Conservation (phyloP, 768 basidiomycete species). For the Dioszegia hungarica region DNA sequence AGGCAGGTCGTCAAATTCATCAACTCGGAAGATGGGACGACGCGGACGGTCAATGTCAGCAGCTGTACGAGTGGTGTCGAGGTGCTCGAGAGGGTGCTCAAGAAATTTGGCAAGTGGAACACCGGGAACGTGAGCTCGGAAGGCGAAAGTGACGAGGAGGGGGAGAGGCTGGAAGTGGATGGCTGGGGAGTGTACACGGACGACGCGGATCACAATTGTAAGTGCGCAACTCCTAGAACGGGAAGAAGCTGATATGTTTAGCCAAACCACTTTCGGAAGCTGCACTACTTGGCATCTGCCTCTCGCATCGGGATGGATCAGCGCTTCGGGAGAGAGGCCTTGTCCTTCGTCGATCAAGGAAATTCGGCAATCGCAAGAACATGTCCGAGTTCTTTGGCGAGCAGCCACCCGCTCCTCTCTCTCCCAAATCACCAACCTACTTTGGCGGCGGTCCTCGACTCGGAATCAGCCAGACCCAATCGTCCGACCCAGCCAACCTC, state of each 20-base stretch:
- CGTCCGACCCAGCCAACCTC: neutral
- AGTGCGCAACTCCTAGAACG: conserved; percentile 5
- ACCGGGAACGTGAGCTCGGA: conserved; percentile 46
- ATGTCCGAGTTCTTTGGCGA: conserved; percentile 57
- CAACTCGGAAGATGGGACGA: conserved; percentile 71
- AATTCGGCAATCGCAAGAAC: conserved; percentile 49
- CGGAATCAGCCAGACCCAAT: conserved; percentile 10
- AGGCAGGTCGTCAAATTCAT: conserved; percentile 82
- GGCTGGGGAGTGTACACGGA: conserved; percentile 85
- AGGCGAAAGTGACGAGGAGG: conserved; percentile 63
- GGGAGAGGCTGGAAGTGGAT: conserved; percentile 67
- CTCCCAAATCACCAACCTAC: conserved; percentile 49
- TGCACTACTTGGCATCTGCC: conserved; percentile 76
- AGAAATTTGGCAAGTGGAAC: conserved; percentile 72
- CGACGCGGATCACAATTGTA: conserved; percentile 54
- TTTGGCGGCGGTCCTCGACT: conserved; percentile 36
- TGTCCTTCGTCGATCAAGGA: conserved; percentile 59
- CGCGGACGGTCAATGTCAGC: conserved; percentile 70
- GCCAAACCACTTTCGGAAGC: conserved; percentile 74
- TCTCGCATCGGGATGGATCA: conserved; percentile 70
- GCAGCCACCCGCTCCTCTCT: conserved; percentile 49
- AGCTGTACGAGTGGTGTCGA: conserved; percentile 72
- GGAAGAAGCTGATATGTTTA: conserved; percentile 39
- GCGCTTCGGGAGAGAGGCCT: conserved; percentile 69
- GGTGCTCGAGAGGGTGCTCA: conserved; percentile 79